These are phyloP conservation scores for Alternaria triticimaculans DNA, from an alignment of 2,329 filamentous ascomycete species.

Conservation along the genomic window DNA sequence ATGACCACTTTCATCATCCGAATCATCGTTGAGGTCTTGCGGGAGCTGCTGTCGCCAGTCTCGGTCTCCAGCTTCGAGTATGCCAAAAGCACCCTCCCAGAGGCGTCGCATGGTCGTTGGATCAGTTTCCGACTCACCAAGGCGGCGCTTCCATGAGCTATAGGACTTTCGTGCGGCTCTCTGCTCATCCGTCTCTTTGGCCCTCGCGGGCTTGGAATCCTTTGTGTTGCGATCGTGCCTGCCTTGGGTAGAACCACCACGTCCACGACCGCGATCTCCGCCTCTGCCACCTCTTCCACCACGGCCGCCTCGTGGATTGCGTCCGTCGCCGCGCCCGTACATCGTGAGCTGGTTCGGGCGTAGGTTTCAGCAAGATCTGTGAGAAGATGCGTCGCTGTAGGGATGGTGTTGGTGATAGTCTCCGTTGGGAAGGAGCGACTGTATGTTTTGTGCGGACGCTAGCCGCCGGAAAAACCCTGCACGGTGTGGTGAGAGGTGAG, in stretches of 20 bases:
- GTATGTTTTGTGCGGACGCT: neutral
- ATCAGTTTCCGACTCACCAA: constrained; percentile 29
- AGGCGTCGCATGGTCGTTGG: constrained; percentile 24
- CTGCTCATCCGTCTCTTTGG: constrained; percentile 31
- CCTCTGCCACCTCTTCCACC: neutral
- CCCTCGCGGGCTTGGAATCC: neutral
- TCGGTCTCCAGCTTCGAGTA: constrained; percentile 37
- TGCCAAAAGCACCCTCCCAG: constrained; percentile 37
- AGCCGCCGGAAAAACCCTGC: neutral
- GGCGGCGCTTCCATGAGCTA: constrained; percentile 34
- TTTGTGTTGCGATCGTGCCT: neutral
- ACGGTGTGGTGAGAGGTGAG: neutral
- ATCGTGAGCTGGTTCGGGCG: neutral
- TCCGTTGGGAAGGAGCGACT: neutral
- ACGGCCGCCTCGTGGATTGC: neutral
- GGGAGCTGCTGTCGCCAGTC: constrained; percentile 43
- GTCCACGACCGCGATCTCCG: neutral
- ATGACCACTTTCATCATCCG: constrained; percentile 28
- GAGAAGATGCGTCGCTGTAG: neutral
- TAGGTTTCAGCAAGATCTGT: too few relatives aligned
- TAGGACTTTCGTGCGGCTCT: constrained; percentile 31
- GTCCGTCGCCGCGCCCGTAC: neutral
- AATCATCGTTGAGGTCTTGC: constrained; percentile 38
- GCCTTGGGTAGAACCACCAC: neutral
- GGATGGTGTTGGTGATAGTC: neutral